A percentile compares a stretch with the other conserved stretches of the same genome.
phyloP scores from a whole-genome alignment of 176 grass and related monocot species.

The Tillandsia fasciculata region DNA sequence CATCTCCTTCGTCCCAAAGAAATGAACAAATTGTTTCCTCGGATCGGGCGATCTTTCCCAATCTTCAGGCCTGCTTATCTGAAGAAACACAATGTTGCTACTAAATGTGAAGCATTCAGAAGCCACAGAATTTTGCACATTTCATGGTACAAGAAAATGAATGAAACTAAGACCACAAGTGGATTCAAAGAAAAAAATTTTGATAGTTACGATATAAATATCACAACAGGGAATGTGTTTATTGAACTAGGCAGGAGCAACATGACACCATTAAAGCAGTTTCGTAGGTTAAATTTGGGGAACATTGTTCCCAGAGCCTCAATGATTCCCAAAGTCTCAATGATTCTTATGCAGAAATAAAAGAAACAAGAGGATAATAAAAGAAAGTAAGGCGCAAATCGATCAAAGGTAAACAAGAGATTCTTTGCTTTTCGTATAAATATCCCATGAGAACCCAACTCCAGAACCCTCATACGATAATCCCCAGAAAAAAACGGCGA shows the following conservation, averaged over 20 bases:
- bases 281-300: too few relatives aligned
- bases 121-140: neutral
- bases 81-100: neutral
- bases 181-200: too few relatives aligned
- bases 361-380: constrained; percentile 12
- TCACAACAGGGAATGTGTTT: too few relatives aligned
- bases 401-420: too few relatives aligned
- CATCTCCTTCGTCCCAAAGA: constrained; percentile 93
- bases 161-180: neutral
- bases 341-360: neutral
- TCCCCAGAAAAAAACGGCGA: neutral
- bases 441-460: neutral
- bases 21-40: constrained; percentile 76
- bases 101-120: neutral
- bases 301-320: neutral
- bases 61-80: constrained; percentile 86
- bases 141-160: neutral
- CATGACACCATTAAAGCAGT: too few relatives aligned
- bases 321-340: neutral
- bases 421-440: neutral
- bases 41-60: constrained; percentile 34
- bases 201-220: too few relatives aligned
- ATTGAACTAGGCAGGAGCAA: too few relatives aligned
- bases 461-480: neutral
- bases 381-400: neutral